Percentiles rank a stretch among this genome's conserved stretches.
Conservation (phyloP, 257 asterid genomes). For the Ehretia macrophylla region DNA sequence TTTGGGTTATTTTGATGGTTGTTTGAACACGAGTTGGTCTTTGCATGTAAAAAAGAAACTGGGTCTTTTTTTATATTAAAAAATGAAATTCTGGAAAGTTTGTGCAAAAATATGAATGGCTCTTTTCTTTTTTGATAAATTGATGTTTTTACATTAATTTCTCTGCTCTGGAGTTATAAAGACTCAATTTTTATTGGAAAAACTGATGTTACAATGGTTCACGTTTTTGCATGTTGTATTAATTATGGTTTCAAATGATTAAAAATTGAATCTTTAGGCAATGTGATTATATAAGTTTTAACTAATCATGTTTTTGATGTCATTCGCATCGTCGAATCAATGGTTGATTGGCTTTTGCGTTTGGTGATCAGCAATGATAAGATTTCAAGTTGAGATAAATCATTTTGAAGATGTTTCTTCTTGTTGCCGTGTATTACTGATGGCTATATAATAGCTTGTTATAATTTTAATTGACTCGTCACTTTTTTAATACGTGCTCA, state of each 20-base stretch:
- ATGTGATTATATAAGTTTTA: not conserved
- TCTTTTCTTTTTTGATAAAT: not conserved
- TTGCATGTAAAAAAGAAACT: conserved; percentile 1
- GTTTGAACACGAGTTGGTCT: not conserved
- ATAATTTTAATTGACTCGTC: no score
- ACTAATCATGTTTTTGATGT: not conserved
- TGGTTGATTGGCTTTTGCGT: no score
- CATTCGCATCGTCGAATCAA: not conserved
- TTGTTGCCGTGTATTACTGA: no score
- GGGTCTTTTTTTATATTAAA: not conserved
- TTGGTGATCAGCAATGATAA: not conserved
- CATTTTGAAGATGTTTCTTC: no score
- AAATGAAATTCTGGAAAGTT: not conserved
- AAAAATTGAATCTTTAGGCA: not conserved
- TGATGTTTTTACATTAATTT: not conserved
- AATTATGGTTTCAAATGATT: not conserved
- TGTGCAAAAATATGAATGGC: not conserved
- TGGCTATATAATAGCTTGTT: no score
- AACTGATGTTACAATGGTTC: not conserved
- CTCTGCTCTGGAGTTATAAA: not conserved
- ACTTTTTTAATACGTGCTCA: no score
- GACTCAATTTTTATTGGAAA: not conserved
- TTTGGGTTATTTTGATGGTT: not conserved
- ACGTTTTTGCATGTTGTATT: not conserved
- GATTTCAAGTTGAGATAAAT: no score